Evolutionary conservation across 441 rosid species (phyloP).

Genomic region (Populus hybrid): DNA sequence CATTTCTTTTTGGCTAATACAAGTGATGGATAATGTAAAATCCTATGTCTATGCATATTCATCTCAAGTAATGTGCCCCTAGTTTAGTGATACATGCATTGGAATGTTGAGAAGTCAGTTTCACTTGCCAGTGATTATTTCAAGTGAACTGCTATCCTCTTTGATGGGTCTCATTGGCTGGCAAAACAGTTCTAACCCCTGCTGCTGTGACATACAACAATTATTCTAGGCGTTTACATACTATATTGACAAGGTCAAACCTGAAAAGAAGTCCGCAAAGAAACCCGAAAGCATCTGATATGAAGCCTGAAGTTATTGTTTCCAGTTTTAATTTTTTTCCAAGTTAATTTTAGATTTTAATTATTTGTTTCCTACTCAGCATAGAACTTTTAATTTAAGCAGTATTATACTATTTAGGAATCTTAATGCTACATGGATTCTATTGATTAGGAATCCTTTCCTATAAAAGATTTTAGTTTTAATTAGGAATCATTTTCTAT

Average conservation of each 20-base stretch:
- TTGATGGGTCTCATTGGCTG: neutral
- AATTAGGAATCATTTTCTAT: too few relatives aligned
- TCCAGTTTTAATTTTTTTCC: neutral
- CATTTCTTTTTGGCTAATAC: neutral
- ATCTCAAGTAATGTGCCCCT: neutral
- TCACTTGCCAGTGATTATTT: neutral
- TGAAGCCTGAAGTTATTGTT: neutral
- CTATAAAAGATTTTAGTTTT: too few relatives aligned
- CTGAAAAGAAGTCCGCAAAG: neutral
- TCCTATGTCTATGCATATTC: neutral
- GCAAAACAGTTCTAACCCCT: neutral
- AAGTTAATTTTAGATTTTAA: neutral
- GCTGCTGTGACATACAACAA: neutral
- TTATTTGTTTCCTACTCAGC: neutral
- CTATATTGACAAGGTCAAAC: neutral
- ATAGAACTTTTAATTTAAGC: neutral
- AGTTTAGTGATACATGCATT: neutral
- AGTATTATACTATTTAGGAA: neutral
- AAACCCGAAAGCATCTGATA: neutral
- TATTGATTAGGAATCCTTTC: too few relatives aligned
- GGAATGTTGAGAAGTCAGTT: neutral
- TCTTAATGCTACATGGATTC: too few relatives aligned
- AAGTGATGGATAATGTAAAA: neutral
- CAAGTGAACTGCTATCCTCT: neutral
- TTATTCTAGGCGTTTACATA: neutral